A percentile compares a stretch with the other conserved stretches of the same genome.
These are phyloP conservation scores for Moniliophthora roreri DNA, from an alignment of 1,284 basidiomycete genomes.

Conservation along the genomic window DNA sequence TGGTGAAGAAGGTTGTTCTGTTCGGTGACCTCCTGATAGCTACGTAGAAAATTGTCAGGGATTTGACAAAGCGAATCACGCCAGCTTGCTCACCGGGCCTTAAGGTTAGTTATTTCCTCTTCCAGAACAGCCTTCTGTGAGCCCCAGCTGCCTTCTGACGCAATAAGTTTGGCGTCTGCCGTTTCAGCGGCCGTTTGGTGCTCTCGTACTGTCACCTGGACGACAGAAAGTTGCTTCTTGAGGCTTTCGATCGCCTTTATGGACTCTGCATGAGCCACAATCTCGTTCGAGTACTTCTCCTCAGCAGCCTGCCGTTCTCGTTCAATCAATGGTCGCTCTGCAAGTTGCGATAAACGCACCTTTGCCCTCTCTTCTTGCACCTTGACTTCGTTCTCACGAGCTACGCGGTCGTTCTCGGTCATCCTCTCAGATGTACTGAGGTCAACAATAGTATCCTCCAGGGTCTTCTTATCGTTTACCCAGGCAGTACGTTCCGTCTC, in stretches of 20 bases:
- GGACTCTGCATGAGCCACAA: slow-evolving; percentile 82
- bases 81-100: slow-evolving; percentile 53
- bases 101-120: slow-evolving; percentile 75
- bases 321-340: not conserved
- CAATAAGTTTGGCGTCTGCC: slow-evolving; percentile 66
- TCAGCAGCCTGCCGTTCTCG: slow-evolving; percentile 61
- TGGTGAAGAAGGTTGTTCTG: slow-evolving; percentile 83
- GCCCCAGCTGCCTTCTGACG: slow-evolving; percentile 79
- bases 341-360: slow-evolving; percentile 33
- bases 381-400: slow-evolving; percentile 64
- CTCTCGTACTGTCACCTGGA: slow-evolving; percentile 55
- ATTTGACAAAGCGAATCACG: not conserved
- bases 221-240: slow-evolving; percentile 57
- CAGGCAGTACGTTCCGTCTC: slow-evolving; percentile 69
- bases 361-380: slow-evolving; percentile 71
- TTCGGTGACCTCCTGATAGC: slow-evolving; percentile 71
- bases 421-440: slow-evolving; percentile 68
- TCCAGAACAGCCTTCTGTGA: slow-evolving; percentile 76
- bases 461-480: slow-evolving; percentile 74
- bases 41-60: slow-evolving; percentile 26
- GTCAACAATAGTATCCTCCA: slow-evolving; percentile 78
- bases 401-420: slow-evolving; percentile 60
- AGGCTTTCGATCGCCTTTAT: slow-evolving; percentile 71
- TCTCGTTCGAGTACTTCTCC: slow-evolving; percentile 76
- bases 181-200: slow-evolving; percentile 65